Evolutionary conservation across 1,284 basidiomycete genomes (phyloP).

Genomic region (Naganishia sp.): DNA sequence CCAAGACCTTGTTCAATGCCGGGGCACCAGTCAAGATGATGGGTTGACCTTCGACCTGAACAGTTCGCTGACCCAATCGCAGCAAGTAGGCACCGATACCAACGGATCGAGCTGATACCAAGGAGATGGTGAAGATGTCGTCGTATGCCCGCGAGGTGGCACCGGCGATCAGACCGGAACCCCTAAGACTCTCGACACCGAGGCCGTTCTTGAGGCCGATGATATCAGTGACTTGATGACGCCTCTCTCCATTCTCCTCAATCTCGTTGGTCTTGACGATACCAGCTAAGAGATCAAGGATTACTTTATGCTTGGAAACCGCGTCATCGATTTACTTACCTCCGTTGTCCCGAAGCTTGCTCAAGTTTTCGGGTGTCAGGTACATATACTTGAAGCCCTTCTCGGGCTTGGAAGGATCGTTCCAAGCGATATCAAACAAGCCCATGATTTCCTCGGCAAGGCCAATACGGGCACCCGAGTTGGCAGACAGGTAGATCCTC

Average conservation of each 20-base stretch:
- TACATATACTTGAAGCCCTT: conserved; percentile 98
- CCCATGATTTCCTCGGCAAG: conserved; percentile 88
- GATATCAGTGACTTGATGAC: conserved; percentile 93
- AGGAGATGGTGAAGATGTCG: conserved; percentile 98
- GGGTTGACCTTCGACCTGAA: conserved; percentile 98
- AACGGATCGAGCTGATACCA: conserved; percentile 97
- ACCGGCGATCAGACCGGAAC: conserved; percentile 97
- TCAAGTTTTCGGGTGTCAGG: conserved; percentile 79
- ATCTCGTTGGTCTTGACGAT: conserved; percentile 82
- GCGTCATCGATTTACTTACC: conserved; percentile 4
- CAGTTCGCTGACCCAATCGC: conserved; percentile 93
- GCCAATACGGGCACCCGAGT: conserved; percentile 96
- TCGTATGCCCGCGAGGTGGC: conserved; percentile 98
- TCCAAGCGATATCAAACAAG: conserved; percentile 91
- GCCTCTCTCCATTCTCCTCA: conserved; percentile 78
- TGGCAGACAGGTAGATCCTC: conserved; percentile 95
- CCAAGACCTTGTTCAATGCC: conserved; percentile 98
- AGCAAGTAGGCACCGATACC: conserved; percentile 99
- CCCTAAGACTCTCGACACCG: conserved; percentile 95
- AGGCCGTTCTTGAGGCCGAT: conserved; percentile 95
- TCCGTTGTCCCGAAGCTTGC: conserved; percentile 79
- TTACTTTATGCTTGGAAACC: too few relatives aligned
- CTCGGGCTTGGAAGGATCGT: conserved; percentile 74
- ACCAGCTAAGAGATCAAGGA: conserved; percentile 55
- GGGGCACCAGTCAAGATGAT: conserved; percentile 98